Conservation (phyloP, 228 moss, liverwort and hornwort genomes). For the Sphagnum magellanicum region DNA sequence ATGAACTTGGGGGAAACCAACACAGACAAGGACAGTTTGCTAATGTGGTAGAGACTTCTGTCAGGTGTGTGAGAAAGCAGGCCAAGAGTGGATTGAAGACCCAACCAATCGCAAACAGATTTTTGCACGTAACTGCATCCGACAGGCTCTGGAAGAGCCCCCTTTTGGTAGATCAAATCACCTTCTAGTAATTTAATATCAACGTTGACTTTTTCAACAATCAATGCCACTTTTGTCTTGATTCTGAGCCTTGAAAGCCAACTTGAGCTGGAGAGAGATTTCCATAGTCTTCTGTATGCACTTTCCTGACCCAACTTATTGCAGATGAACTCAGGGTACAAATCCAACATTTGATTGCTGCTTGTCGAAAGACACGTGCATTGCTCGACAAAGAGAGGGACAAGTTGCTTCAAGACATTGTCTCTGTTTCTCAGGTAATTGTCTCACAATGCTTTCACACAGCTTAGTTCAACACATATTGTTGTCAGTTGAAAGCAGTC, state of each 20-base stretch:
- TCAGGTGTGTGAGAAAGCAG: constrained; percentile 65
- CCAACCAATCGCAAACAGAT: constrained; percentile 66
- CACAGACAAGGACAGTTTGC: too few species aligned
- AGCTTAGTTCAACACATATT: background rate
- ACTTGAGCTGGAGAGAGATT: too few species aligned
- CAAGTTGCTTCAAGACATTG: constrained; percentile 43
- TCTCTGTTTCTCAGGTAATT: constrained; percentile 61
- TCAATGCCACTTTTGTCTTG: background rate
- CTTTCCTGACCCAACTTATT: too few species aligned
- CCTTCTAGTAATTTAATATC: background rate
- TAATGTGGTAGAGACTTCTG: background rate
- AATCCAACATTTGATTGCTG: constrained; percentile 55
- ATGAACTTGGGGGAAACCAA: too few species aligned
- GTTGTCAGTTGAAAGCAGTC: too few species aligned
- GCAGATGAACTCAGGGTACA: constrained; percentile 20
- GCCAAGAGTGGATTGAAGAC: constrained; percentile 90
- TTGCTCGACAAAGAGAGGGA: constrained; percentile 71
- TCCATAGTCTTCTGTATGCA: too few species aligned
- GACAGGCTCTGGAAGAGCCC: constrained; percentile 64
- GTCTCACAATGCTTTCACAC: background rate
- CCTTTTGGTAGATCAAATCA: constrained; percentile 37
- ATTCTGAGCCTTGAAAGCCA: constrained; percentile 1
- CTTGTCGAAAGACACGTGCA: constrained; percentile 67
- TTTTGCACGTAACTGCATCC: constrained; percentile 83
- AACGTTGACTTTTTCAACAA: background rate